Percentiles rank a stretch among this genome's conserved stretches.
These are phyloP conservation scores for Imleria badia DNA, from an alignment of 768 basidiomycete genomes.

Conservation along the genomic window DNA sequence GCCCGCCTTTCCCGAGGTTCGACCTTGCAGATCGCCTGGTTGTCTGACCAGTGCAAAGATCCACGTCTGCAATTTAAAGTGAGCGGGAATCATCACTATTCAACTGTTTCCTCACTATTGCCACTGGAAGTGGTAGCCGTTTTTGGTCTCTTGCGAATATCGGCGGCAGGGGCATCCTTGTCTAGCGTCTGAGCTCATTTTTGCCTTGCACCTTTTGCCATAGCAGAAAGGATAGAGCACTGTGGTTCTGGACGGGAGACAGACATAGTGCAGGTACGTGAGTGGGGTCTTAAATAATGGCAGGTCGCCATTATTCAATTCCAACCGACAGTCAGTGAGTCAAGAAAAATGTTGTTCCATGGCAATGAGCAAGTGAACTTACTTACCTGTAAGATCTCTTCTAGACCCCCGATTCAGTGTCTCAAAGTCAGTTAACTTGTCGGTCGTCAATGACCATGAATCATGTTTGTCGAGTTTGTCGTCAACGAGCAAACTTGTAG, in stretches of 20 bases:
- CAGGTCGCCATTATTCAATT: neutral
- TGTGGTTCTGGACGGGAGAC: neutral
- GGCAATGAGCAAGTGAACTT: neutral
- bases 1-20: neutral
- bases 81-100: neutral
- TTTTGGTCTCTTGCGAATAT: neutral
- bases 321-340: neutral
- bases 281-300: neutral
- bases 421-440: no score
- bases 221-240: neutral
- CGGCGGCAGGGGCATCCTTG: neutral
- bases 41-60: neutral
- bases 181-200: neutral
- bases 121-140: neutral
- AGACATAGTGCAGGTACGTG: neutral
- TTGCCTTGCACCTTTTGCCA: neutral
- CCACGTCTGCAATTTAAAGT: neutral
- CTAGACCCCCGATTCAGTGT: no score
- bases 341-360: neutral
- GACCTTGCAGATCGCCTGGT: neutral
- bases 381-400: no score
- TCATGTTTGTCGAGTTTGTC: no score
- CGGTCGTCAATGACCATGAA: no score
- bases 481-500: no score
- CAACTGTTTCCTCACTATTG: neutral